Conservation (phyloP, 352 stramenopile genomes). For the Stramenopiles sp. region DNA sequence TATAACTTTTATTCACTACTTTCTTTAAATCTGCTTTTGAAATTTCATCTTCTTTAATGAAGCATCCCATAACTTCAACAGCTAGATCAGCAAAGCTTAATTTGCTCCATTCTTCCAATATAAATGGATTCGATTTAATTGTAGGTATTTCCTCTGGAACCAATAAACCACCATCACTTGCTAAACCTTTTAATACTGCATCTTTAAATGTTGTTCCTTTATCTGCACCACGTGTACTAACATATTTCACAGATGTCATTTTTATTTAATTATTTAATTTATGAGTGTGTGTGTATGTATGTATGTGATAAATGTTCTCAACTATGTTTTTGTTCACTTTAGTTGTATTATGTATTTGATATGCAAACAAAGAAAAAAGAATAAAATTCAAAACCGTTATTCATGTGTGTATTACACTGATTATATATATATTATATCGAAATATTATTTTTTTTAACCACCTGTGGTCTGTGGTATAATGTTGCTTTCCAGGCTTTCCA, state of each 20-base stretch:
- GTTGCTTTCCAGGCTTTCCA: too few species aligned
- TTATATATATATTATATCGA: too few species aligned
- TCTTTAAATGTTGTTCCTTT: slow-evolving; percentile 10
- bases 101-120: slow-evolving; percentile 11
- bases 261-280: too few species aligned
- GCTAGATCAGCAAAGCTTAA: slow-evolving; percentile 12
- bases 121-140: neutral
- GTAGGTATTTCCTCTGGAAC: slow-evolving; percentile 12
- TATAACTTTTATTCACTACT: slow-evolving; percentile 6
- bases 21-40: slow-evolving; percentile 13
- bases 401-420: too few species aligned
- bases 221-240: neutral
- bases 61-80: slow-evolving; percentile 11
- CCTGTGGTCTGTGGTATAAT: too few species aligned
- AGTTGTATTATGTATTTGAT: too few species aligned
- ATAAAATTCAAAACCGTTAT: too few species aligned
- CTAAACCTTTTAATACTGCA: slow-evolving; percentile 14
- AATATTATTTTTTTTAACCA: too few species aligned
- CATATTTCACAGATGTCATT: neutral
- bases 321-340: too few species aligned
- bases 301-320: too few species aligned
- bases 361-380: too few species aligned
- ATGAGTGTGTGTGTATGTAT: too few species aligned
- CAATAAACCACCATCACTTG: slow-evolving; percentile 14
- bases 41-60: slow-evolving; percentile 11